Base-by-base conservation (phyloP, 495 filamentous ascomycete species). In the Rhypophila decipiens region DNA sequence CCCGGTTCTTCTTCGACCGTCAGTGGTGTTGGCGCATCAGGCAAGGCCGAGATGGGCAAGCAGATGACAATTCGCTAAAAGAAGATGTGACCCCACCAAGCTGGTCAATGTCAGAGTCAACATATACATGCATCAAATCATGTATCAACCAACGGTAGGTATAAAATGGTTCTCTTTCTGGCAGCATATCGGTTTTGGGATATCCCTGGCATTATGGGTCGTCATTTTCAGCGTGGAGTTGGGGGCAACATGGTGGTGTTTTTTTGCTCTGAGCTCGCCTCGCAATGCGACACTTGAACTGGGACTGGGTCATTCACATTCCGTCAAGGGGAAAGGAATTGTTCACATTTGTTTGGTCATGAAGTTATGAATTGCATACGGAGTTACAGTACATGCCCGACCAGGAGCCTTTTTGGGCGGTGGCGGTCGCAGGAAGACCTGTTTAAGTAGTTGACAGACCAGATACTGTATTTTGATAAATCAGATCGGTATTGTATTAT, bases 31-130 rank as follows among this genome's bases (percentile, higher is more conserved):
- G 82, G 77, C 9, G 48, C 71, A 11, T 71, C 70, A 7, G 50
- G 40, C 52, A 80, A 78, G 70, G 76, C 75, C 13, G 82, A 85
- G 52, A 84, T 95, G 78, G 79, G 78, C 59, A 96, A 95, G 80
- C 87, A 89, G 66, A 95, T 96, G 88, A 97, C 93, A 42, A 97
- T 97, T 65, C 87, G 91, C 47, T 97, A 84, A 75, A 56, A 5
- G 31, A 23, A 31, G 17, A 13, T 27, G 0, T 10, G 11, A 17
- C 17, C 7, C 19, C 27, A 13, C 7, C 19, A 31, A 35, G 29
- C 35, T 40, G 49, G 41, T 51, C 46, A 51, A 55, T 55, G 56
- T 53, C 58, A 63, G 49, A 51, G 53, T 45, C 51, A 52, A 49
- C 9, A 43, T 19, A 17, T 11, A 8, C 39, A 33, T 35, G 42